Percentiles rank a stretch among this genome's conserved stretches.
These are phyloP conservation scores for Fusarium equiseti DNA, from an alignment of 2,329 filamentous ascomycete species.

Conservation along the genomic window DNA sequence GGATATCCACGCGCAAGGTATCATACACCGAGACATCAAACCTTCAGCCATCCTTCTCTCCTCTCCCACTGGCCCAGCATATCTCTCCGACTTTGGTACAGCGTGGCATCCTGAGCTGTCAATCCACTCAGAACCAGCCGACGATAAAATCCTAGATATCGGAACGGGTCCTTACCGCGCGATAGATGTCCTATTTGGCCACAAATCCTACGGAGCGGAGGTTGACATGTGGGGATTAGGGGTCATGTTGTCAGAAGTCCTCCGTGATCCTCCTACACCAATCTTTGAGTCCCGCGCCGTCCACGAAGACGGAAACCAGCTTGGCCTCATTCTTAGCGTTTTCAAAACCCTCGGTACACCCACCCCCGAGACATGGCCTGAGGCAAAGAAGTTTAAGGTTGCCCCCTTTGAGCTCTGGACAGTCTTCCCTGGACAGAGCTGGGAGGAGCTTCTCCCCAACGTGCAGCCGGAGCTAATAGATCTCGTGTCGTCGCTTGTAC, in stretches of 20 bases:
- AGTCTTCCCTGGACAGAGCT: constrained; percentile 74
- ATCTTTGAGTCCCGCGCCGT: constrained; percentile 83
- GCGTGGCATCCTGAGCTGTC: constrained; percentile 78
- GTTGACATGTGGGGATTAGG: constrained; percentile 94
- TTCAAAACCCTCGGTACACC: constrained; percentile 94
- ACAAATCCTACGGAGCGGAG: constrained; percentile 75
- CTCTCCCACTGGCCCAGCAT: constrained; percentile 76
- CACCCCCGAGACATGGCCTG: constrained; percentile 83
- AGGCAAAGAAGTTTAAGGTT: constrained; percentile 73
- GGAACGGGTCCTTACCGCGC: constrained; percentile 92
- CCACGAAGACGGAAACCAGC: constrained; percentile 87
- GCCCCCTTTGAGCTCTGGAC: constrained; percentile 94
- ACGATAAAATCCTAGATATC: constrained; percentile 88
- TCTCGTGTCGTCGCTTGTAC: constrained; percentile 75
- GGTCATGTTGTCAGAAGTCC: constrained; percentile 83
- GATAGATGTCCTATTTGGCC: constrained; percentile 90
- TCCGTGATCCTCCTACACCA: constrained; percentile 64
- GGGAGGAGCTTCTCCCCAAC: constrained; percentile 76
- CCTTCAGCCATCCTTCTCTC: constrained; percentile 87
- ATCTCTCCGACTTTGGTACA: constrained; percentile 92
- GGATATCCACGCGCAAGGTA: constrained; percentile 77
- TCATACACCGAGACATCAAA: constrained; percentile 95
- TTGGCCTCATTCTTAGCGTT: constrained; percentile 90
- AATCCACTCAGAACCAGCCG: constrained; percentile 71
- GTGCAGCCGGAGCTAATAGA: constrained; percentile 70